Evolutionary conservation across 345 rosid species (phyloP).

Genomic region (Ceriops tagal): DNA sequence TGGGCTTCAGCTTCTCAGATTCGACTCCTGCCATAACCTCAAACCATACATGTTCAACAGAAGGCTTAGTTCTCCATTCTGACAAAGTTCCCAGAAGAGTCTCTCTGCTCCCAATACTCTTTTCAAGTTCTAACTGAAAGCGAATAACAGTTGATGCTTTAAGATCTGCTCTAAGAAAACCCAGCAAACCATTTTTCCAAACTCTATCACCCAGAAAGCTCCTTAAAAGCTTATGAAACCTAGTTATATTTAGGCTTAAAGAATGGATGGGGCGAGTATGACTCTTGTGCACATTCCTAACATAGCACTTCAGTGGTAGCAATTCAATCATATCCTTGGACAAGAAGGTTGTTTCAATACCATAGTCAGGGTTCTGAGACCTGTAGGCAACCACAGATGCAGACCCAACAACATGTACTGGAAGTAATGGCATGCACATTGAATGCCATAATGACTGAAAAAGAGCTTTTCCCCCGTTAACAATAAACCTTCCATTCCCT

Average conservation of each 20-base stretch:
- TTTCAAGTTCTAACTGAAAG: slow-evolving; percentile 63
- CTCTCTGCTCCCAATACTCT: slow-evolving; percentile 38
- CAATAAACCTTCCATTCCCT: slow-evolving; percentile 17
- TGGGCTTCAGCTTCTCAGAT: slow-evolving; percentile 49
- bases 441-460: slow-evolving; percentile 27
- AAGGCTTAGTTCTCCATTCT: slow-evolving; percentile 68
- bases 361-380: slow-evolving; percentile 36
- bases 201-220: slow-evolving; percentile 35
- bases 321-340: slow-evolving; percentile 45
- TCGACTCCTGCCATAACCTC: slow-evolving; percentile 57
- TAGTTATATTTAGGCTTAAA: slow-evolving; percentile 40
- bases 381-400: slow-evolving; percentile 53
- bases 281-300: slow-evolving; percentile 22
- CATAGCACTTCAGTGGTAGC: slow-evolving; percentile 62
- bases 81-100: slow-evolving; percentile 26
- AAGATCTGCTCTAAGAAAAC: slow-evolving; percentile 40
- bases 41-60: slow-evolving; percentile 57
- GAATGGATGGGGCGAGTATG: slow-evolving; percentile 34
- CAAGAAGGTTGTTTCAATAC: slow-evolving; percentile 38
- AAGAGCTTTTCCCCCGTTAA: slow-evolving; percentile 20
- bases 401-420: slow-evolving; percentile 52
- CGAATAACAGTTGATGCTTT: slow-evolving; percentile 45
- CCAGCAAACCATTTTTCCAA: slow-evolving; percentile 19
- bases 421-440: slow-evolving; percentile 44
- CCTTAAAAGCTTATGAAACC: slow-evolving; percentile 39